phyloP scores from a whole-genome alignment of 2,329 filamentous ascomycete genomes.

The Ceratocystis destructans region DNA sequence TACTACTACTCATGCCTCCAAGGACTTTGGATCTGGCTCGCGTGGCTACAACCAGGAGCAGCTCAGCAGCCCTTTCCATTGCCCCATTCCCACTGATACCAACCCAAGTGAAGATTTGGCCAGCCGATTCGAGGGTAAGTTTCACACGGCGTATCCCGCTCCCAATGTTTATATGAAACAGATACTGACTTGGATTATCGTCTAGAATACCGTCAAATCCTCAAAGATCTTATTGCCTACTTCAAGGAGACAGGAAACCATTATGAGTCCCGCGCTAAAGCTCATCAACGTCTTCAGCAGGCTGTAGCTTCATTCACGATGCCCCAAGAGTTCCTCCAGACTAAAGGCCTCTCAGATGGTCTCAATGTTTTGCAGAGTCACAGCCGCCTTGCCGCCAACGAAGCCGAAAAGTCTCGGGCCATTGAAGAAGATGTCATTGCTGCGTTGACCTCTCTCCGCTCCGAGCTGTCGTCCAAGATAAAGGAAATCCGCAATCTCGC shows the following conservation, averaged over 20 bases:
- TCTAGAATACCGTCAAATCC: conserved; percentile 79
- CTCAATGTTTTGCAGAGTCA: conserved; percentile 66
- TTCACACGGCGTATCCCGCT: background rate
- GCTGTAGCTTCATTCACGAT: conserved; percentile 66
- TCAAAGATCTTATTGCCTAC: conserved; percentile 88
- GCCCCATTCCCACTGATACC: conserved; percentile 75
- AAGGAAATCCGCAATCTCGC: conserved; percentile 94
- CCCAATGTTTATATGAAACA: background rate
- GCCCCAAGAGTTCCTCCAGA: conserved; percentile 61
- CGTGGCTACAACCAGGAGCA: background rate
- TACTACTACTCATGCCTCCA: background rate
- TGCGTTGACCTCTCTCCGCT: conserved; percentile 70
- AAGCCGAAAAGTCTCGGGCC: conserved; percentile 77
- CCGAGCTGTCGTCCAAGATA: conserved; percentile 86
- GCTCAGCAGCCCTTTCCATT: conserved; percentile 64
- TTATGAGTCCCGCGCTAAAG: conserved; percentile 76
- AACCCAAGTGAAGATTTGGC: conserved; percentile 80
- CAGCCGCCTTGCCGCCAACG: conserved; percentile 64
- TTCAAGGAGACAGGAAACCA: conserved; percentile 84
- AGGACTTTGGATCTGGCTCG: background rate
- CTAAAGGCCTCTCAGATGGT: conserved; percentile 79
- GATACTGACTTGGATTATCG: conserved; percentile 8
- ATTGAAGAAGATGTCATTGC: conserved; percentile 86
- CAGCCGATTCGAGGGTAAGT: conserved; percentile 73
- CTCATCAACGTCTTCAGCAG: conserved; percentile 68